phyloP scores from a whole-genome alignment of 2,329 filamentous ascomycete genomes.

The Trichoderma asperellum region DNA sequence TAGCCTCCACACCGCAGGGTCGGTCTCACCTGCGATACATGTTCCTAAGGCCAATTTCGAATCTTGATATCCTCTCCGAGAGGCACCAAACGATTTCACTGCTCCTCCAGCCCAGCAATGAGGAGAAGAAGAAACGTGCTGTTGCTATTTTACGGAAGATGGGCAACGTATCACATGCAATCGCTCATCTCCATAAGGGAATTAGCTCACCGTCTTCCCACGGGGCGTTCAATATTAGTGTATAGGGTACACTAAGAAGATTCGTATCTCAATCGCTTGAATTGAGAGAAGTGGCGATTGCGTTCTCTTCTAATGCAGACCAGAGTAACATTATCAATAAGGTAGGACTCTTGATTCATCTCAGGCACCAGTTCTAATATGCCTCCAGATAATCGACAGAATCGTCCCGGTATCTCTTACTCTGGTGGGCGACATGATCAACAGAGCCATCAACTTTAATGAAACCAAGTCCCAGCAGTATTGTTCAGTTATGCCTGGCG shows the following conservation, averaged over 20 bases:
- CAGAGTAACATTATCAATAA: conserved; percentile 33
- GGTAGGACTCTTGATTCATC: conserved; percentile 48
- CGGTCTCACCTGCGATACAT: conserved; percentile 73
- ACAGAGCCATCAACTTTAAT: conserved; percentile 78
- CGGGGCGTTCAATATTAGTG: conserved; percentile 63
- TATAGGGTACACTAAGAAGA: conserved; percentile 72
- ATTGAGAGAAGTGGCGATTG: conserved; percentile 63
- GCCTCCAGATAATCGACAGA: conserved; percentile 47
- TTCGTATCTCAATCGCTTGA: conserved; percentile 75
- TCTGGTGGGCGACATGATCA: conserved; percentile 70
- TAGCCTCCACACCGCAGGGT: conserved; percentile 80
- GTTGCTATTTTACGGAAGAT: conserved; percentile 68
- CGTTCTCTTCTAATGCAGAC: conserved; percentile 32
- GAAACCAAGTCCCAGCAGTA: conserved; percentile 71
- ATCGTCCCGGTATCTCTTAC: conserved; percentile 64
- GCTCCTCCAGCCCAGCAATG: conserved; percentile 71
- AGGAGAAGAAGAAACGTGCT: conserved; percentile 57
- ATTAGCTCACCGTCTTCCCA: conserved; percentile 58
- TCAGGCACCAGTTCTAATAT: neutral
- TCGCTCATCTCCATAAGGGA: conserved; percentile 77
- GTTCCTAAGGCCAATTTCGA: conserved; percentile 77
- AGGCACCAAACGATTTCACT: conserved; percentile 71
- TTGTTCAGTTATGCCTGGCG: conserved; percentile 71
- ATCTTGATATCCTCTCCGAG: conserved; percentile 68
- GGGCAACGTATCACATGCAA: conserved; percentile 72